These are phyloP conservation scores for Lentinus brumalis DNA, from an alignment of 768 basidiomycete genomes.

Conservation along the genomic window DNA sequence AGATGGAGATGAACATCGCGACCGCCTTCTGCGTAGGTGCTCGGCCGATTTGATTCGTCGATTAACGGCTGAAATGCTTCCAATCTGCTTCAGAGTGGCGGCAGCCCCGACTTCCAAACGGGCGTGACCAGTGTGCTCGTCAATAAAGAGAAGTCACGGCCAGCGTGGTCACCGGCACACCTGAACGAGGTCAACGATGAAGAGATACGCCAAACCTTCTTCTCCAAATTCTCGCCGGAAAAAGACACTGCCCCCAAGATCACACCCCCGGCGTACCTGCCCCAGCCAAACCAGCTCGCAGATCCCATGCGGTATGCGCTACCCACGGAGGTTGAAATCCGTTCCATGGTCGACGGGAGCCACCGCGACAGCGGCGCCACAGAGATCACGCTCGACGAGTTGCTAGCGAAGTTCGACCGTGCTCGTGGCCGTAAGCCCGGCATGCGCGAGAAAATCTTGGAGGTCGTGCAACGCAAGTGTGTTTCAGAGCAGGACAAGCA, in stretches of 20 bases:
- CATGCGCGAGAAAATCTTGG: conserved; percentile 73
- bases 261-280: conserved; percentile 27
- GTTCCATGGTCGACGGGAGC: conserved; percentile 63
- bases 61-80: not conserved
- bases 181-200: conserved; percentile 58
- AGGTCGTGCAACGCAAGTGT: conserved; percentile 74
- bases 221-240: conserved; percentile 54
- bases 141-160: conserved; percentile 52
- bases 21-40: conserved; percentile 84
- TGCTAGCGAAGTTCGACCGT: conserved; percentile 57
- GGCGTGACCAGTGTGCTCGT: conserved; percentile 76
- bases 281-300: conserved; percentile 26
- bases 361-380: conserved; percentile 62
- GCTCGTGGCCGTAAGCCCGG: conserved; percentile 56
- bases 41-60: not conserved
- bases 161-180: conserved; percentile 71
- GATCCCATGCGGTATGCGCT: conserved; percentile 51
- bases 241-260: conserved; percentile 26
- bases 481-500: conserved; percentile 53
- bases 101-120: conserved; percentile 78
- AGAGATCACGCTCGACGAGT: conserved; percentile 61
- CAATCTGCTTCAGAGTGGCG: conserved; percentile 54
- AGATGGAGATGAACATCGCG: conserved; percentile 88
- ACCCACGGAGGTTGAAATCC: conserved; percentile 78
- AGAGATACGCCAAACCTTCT: conserved; percentile 66